Conservation (phyloP, 176 grass and related monocot genomes). For the Carex pumila region DNA sequence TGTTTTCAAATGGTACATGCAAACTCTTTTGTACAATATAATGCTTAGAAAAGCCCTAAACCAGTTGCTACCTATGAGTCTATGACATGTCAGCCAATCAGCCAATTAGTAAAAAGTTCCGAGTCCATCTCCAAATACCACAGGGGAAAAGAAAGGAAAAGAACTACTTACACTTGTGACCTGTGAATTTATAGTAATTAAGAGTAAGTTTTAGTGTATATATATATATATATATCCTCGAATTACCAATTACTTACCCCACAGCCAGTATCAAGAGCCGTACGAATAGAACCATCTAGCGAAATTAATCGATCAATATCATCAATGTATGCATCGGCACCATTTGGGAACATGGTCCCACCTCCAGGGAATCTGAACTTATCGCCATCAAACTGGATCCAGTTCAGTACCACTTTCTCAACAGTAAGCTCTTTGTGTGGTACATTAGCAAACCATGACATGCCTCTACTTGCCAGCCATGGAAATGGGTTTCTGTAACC, state of each 20-base stretch:
- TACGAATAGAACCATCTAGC: constrained; percentile 22
- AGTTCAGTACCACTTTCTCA: constrained; percentile 31
- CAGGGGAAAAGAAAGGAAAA: neutral
- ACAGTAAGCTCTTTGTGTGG: constrained; percentile 34
- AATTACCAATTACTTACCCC: constrained; percentile 23
- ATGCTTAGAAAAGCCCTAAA: neutral
- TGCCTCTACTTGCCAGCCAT: constrained; percentile 34
- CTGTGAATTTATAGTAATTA: neutral
- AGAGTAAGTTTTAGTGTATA: no score
- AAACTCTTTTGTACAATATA: neutral
- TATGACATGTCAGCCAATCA: neutral
- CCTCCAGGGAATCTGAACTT: constrained; percentile 31
- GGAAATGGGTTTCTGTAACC: constrained; percentile 27
- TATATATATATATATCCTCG: no score
- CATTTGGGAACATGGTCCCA: constrained; percentile 40
- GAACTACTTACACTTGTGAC: neutral
- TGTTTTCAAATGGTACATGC: no score
- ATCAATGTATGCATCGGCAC: constrained; percentile 41
- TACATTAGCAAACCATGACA: constrained; percentile 43
- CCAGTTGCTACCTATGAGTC: constrained; percentile 10
- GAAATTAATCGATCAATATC: constrained; percentile 19
- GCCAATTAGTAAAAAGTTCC: neutral
- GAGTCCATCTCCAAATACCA: neutral
- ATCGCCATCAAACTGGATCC: constrained; percentile 19
- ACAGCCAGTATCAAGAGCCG: constrained; percentile 33